Percentiles rank a stretch among this genome's conserved stretches.
Evolutionary conservation across 805 yeast genomes (phyloP).

Genomic region (Candida montana): DNA sequence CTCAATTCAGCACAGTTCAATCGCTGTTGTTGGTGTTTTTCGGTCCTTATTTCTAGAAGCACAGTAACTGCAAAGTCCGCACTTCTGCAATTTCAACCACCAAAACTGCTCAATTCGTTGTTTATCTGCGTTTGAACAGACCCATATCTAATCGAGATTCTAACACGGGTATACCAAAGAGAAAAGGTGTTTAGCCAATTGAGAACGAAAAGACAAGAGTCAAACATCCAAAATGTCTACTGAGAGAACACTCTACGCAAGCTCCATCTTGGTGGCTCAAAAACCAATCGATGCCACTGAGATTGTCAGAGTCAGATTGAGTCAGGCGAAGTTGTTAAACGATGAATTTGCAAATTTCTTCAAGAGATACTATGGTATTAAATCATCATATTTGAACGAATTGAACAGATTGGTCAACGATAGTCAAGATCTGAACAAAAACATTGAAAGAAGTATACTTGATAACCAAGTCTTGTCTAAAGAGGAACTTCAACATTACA

Average conservation of each 20-base stretch:
- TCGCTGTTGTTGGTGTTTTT: not conserved
- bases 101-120: not conserved
- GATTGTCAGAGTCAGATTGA: slow-evolving; percentile 49
- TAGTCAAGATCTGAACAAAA: slow-evolving; percentile 28
- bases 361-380: slow-evolving; percentile 33
- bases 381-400: slow-evolving; percentile 19
- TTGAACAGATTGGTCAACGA: slow-evolving; percentile 17
- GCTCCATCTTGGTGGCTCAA: slow-evolving; percentile 37
- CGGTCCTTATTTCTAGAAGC: not conserved
- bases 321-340: slow-evolving; percentile 50
- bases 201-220: too few species aligned
- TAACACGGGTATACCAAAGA: not conserved
- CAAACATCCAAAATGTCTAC: slow-evolving; percentile 10
- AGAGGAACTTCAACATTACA: slow-evolving; percentile 44
- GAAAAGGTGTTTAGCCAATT: too few species aligned
- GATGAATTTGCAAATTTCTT: slow-evolving; percentile 59
- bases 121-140: too few species aligned
- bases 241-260: slow-evolving; percentile 34
- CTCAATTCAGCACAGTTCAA: not conserved
- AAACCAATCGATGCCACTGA: slow-evolving; percentile 57
- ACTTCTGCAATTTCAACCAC: not conserved
- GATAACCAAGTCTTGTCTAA: slow-evolving; percentile 36
- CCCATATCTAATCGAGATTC: too few species aligned
- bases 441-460: slow-evolving; percentile 28
- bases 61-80: too few species aligned